Percentiles rank a stretch among this genome's conserved stretches.
These are phyloP conservation scores for Thymus quinquecostatus DNA, from an alignment of 257 asterid species.

Conservation along the genomic window DNA sequence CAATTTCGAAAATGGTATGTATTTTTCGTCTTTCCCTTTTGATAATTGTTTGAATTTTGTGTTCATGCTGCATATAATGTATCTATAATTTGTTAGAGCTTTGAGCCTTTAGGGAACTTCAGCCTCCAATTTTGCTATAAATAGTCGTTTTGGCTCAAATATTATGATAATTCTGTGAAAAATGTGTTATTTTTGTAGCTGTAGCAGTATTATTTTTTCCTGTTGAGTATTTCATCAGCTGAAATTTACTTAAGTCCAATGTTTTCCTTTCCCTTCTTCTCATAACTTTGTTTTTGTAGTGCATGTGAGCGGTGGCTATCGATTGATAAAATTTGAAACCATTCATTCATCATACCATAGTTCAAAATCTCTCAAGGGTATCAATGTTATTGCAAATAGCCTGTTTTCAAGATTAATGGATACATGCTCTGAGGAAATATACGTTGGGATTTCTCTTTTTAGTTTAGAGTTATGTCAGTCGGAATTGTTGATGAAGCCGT, in stretches of 20 bases:
- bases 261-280: background rate
- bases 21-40: background rate
- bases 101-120: slow-evolving; percentile 14
- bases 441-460: background rate
- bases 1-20: slow-evolving; percentile 39
- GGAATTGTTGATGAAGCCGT: background rate
- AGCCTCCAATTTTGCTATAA: background rate
- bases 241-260: background rate
- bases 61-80: background rate
- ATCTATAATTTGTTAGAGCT: slow-evolving; percentile 1
- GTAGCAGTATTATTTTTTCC: background rate
- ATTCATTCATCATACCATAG: slow-evolving; percentile 12
- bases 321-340: background rate
- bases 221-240: slow-evolving; percentile 22
- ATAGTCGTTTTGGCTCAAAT: background rate
- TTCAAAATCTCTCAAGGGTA: background rate
- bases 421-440: background rate
- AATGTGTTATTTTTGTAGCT: background rate
- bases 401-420: background rate
- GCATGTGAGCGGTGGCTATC: background rate
- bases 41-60: background rate
- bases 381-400: background rate
- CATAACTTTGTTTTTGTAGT: background rate
- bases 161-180: background rate
- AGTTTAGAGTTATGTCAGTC: background rate